Evolutionary conservation across 2,329 filamentous ascomycete genomes (phyloP).

Genomic region (Alternaria incomplexa): DNA sequence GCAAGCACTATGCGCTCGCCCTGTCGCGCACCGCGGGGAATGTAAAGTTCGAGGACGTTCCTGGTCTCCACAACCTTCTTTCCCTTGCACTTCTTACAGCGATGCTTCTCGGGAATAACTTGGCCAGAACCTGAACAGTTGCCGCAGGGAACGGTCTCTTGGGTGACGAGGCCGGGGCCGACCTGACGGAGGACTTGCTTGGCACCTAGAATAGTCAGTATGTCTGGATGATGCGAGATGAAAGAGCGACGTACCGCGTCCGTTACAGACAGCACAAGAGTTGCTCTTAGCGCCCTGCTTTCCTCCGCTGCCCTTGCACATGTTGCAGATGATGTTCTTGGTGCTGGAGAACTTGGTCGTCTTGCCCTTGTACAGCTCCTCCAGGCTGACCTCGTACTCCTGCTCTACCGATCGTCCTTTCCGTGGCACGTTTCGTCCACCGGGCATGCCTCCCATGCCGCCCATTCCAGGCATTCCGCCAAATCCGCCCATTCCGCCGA

Average conservation of each 20-base stretch:
- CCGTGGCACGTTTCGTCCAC: constrained; percentile 59
- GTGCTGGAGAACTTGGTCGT: constrained; percentile 96
- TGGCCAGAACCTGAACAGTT: constrained; percentile 85
- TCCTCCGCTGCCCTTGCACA: constrained; percentile 87
- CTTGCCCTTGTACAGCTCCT: constrained; percentile 98
- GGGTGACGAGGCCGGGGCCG: constrained; percentile 83
- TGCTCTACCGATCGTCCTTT: constrained; percentile 86
- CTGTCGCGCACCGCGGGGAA: constrained; percentile 78
- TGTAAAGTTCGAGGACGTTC: constrained; percentile 96
- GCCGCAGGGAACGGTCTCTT: constrained; percentile 79
- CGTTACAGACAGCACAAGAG: constrained; percentile 83
- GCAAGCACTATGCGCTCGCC: constrained; percentile 89
- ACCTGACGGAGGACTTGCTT: constrained; percentile 81
- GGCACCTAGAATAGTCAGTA: constrained; percentile 57
- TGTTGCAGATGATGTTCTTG: constrained; percentile 87
- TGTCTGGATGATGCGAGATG: not conserved
- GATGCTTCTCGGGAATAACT: constrained; percentile 93
- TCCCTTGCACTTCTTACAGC: constrained; percentile 99
- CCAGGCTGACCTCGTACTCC: constrained; percentile 86
- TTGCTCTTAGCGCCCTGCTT: constrained; percentile 89
- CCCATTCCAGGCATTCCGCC: constrained; percentile 63
- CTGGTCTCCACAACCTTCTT: constrained; percentile 84
- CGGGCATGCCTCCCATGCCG: constrained; percentile 61
- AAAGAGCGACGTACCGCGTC: constrained; percentile 61
- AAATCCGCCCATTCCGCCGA: constrained; percentile 59